Evolutionary conservation across 345 rosid genomes (phyloP).

Genomic region (Arabidopsis thaliana): TAIR10.1 NC_003070.9:9490001-9490500

Average conservation of each 20-base stretch:
- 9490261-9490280: constrained; percentile 86
- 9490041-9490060: constrained; percentile 37
- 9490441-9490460: constrained; percentile 92
- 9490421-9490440: constrained; percentile 94
- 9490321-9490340: not conserved
- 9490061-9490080: constrained; percentile 95
- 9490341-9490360: constrained; percentile 14
- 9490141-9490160: constrained; percentile 84
- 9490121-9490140: constrained; percentile 96
- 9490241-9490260: constrained; percentile 94
- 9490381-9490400: constrained; percentile 93
- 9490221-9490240: constrained; percentile 75
- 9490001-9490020: constrained; percentile 4
- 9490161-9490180: constrained; percentile 93
- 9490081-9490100: constrained; percentile 89
- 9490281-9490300: constrained; percentile 89
- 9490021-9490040: constrained; percentile 13
- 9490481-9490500: constrained; percentile 46
- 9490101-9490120: constrained; percentile 86
- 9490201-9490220: constrained; percentile 91
- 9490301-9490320: constrained; percentile 22
- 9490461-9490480: constrained; percentile 96
- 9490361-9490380: constrained; percentile 30
- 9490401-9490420: constrained; percentile 80
- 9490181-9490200: constrained; percentile 97